Evolutionary conservation across 2,329 filamentous ascomycete species (phyloP).

Genomic region (Arthrobotrys sphaeroides): DNA sequence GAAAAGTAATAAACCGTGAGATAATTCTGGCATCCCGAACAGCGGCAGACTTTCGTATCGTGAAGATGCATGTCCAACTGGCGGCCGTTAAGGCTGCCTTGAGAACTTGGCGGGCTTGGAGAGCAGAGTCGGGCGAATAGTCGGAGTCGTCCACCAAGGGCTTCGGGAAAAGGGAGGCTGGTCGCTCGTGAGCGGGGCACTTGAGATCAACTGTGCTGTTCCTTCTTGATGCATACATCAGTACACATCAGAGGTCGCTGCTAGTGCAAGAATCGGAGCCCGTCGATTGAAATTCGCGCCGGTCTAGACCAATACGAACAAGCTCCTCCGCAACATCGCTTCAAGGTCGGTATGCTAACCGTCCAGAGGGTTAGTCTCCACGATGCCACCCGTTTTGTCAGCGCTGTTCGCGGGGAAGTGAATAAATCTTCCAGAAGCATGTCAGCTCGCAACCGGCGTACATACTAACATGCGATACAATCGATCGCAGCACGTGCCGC

Average conservation of each 20-base stretch:
- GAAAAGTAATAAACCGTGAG: background rate
- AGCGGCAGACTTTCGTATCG: too few relatives aligned
- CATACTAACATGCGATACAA: background rate
- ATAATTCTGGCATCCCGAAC: too few relatives aligned
- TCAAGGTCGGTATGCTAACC: slow-evolving; percentile 13
- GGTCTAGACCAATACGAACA: slow-evolving; percentile 30
- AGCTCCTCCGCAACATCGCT: slow-evolving; percentile 11
- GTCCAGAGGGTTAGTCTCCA: slow-evolving; percentile 12
- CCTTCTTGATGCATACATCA: slow-evolving; percentile 21
- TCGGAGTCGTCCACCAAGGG: slow-evolving; percentile 23
- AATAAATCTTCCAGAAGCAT: slow-evolving; percentile 16
- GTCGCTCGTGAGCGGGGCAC: slow-evolving; percentile 47
- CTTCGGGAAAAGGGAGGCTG: slow-evolving; percentile 52
- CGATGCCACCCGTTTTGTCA: slow-evolving; percentile 24
- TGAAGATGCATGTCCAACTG: background rate
- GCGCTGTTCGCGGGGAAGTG: slow-evolving; percentile 46
- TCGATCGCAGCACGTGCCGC: background rate
- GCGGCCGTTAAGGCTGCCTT: slow-evolving; percentile 12
- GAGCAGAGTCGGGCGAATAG: slow-evolving; percentile 21
- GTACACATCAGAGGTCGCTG: background rate
- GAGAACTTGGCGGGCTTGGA: slow-evolving; percentile 16
- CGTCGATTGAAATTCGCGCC: slow-evolving; percentile 1
- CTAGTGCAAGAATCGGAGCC: too few relatives aligned
- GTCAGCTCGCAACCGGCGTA: background rate
- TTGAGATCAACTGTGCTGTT: slow-evolving; percentile 1